These are phyloP conservation scores for Backusella australiensis DNA, from an alignment of 192 early-diverging fungal genomes.

Conservation along the genomic window DNA sequence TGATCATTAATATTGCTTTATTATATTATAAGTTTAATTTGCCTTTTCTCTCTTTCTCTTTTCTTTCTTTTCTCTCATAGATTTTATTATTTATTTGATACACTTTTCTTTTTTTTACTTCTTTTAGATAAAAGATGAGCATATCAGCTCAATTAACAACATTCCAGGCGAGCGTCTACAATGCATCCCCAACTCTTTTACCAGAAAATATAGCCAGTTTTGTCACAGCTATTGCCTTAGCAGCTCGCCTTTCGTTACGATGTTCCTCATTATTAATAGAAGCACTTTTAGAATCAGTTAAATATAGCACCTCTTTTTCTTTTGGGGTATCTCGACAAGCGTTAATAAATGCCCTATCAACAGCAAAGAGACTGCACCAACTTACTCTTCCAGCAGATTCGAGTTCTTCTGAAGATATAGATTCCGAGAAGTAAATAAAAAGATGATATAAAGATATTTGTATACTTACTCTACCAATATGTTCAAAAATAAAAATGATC, in stretches of 20 bases:
- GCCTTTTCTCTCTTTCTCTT: neutral
- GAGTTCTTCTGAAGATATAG: neutral
- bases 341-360: slow-evolving; percentile 56
- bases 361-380: slow-evolving; percentile 55
- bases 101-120: neutral
- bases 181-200: slow-evolving; percentile 47
- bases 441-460: neutral
- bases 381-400: neutral
- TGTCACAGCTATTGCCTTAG: slow-evolving; percentile 59
- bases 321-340: slow-evolving; percentile 55
- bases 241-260: slow-evolving; percentile 59
- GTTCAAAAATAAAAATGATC: neutral
- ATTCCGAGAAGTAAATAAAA: neutral
- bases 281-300: slow-evolving; percentile 56
- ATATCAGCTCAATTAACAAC: slow-evolving; percentile 22
- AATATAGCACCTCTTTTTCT: slow-evolving; percentile 56
- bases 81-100: neutral
- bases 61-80: neutral
- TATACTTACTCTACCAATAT: neutral
- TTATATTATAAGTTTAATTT: neutral
- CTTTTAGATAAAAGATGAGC: neutral
- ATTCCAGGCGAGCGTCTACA: slow-evolving; percentile 14
- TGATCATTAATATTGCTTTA: neutral
- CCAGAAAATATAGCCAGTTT: slow-evolving; percentile 55
- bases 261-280: slow-evolving; percentile 59